Conservation (phyloP, 305 asterid genomes). For the Caryopteris hybrid region DNA sequence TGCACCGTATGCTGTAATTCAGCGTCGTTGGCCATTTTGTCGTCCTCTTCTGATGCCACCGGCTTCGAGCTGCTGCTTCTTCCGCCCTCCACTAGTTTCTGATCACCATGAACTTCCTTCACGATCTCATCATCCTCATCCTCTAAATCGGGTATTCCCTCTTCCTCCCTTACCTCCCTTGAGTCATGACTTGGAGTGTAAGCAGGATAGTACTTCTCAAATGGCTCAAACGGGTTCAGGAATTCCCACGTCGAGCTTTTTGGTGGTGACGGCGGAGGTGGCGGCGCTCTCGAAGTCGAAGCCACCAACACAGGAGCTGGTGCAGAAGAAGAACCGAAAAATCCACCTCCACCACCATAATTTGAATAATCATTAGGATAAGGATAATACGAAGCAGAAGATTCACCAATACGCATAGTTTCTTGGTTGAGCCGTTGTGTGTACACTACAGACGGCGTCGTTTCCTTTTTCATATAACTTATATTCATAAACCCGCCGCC, state of each 20-base stretch:
- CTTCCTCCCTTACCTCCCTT: constrained; percentile 91
- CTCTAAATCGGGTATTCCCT: constrained; percentile 97
- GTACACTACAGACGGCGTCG: constrained; percentile 62
- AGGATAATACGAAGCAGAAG: constrained; percentile 44
- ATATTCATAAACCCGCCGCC: constrained; percentile 49
- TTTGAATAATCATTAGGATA: constrained; percentile 28
- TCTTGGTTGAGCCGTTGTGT: constrained; percentile 65
- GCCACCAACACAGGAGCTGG: too few species aligned
- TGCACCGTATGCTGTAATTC: constrained; percentile 70
- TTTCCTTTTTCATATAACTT: constrained; percentile 68
- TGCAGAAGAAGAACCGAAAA: constrained; percentile 37
- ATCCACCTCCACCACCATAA: constrained; percentile 43
- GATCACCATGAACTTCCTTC: constrained; percentile 79
- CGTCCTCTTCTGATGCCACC: constrained; percentile 41
- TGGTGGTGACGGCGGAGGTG: constrained; percentile 92
- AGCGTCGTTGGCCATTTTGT: constrained; percentile 27
- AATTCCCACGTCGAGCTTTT: constrained; percentile 82
- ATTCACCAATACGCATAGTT: constrained; percentile 61
- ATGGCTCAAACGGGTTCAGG: constrained; percentile 78
- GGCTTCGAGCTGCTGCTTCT: constrained; percentile 44
- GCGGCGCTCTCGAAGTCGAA: constrained; percentile 65
- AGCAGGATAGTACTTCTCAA: constrained; percentile 59
- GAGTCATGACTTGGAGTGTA: constrained; percentile 74
- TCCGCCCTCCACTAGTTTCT: constrained; percentile 53
- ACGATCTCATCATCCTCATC: constrained; percentile 83